Conservation (phyloP, 345 rosid species). For the Lepidium aucheri region DNA sequence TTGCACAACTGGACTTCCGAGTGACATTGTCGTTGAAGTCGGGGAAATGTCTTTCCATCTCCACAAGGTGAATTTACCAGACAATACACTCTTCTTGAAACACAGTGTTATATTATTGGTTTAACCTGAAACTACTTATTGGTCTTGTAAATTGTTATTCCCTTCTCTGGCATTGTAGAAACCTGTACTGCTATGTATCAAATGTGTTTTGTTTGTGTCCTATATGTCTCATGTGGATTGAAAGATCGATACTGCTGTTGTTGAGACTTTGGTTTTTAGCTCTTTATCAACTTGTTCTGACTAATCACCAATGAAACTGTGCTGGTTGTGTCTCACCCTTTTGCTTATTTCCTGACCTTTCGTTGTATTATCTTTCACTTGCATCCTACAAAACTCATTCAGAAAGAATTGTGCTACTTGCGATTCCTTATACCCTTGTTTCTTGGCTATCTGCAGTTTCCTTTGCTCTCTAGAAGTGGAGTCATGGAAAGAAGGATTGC, state of each 20-base stretch:
- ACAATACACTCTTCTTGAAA: background rate
- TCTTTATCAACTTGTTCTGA: background rate
- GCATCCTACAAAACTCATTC: background rate
- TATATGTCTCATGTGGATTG: background rate
- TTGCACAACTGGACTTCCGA: conserved; percentile 95
- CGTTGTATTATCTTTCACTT: background rate
- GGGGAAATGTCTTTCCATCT: conserved; percentile 95
- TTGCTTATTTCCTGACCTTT: background rate
- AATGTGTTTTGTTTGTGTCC: background rate
- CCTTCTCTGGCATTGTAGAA: background rate
- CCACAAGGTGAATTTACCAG: conserved; percentile 64
- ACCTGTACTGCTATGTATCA: background rate
- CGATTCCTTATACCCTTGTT: conserved; percentile 7
- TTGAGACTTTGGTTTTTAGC: background rate
- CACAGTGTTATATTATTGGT: background rate
- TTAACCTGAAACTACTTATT: background rate
- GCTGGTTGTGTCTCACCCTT: background rate
- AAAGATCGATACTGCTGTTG: background rate
- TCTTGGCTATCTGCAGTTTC: conserved; percentile 56
- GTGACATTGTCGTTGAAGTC: conserved; percentile 84
- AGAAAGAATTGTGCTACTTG: background rate
- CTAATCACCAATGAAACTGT: background rate
- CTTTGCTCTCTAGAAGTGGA: conserved; percentile 92
- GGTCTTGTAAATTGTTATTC: background rate
- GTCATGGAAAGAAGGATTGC: conserved; percentile 83